These are phyloP conservation scores for Claviceps monticola DNA, from an alignment of 2,329 filamentous ascomycete genomes.

Conservation along the genomic window DNA sequence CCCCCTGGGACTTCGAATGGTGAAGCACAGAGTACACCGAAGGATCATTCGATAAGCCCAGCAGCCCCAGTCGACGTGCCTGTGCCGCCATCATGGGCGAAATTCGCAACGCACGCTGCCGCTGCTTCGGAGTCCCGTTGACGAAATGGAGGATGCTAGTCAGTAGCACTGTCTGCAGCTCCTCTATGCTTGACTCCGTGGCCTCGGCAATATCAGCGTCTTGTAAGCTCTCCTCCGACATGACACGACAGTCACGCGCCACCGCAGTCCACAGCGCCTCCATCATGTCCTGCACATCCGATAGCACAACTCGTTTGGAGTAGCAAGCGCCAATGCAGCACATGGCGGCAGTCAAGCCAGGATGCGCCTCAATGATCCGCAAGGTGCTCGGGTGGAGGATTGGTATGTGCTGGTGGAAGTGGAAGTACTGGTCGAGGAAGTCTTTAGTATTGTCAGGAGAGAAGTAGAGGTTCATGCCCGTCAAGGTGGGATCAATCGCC, in stretches of 20 bases:
- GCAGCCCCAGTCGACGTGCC: slow-evolving; percentile 41
- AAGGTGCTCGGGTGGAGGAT: slow-evolving; percentile 61
- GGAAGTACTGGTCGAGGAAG: slow-evolving; percentile 56
- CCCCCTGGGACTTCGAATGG: slow-evolving; percentile 43
- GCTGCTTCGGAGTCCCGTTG: slow-evolving; percentile 55
- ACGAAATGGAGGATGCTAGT: slow-evolving; percentile 50
- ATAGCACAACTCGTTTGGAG: slow-evolving; percentile 45
- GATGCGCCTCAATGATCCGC: slow-evolving; percentile 49
- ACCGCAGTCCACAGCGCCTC: slow-evolving; percentile 46
- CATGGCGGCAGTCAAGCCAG: slow-evolving; percentile 54
- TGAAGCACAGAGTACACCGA: slow-evolving; percentile 36
- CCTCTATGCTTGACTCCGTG: slow-evolving; percentile 38
- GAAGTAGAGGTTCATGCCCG: slow-evolving; percentile 46
- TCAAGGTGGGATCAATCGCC: slow-evolving; percentile 36
- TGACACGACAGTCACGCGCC: slow-evolving; percentile 38
- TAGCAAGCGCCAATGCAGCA: slow-evolving; percentile 65
- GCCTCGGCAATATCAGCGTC: slow-evolving; percentile 14
- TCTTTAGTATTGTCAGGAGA: slow-evolving; percentile 55
- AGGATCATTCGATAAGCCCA: slow-evolving; percentile 31
- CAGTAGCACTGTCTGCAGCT: slow-evolving; percentile 52
- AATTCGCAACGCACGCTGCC: slow-evolving; percentile 46
- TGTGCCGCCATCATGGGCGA: slow-evolving; percentile 44
- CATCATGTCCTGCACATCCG: slow-evolving; percentile 55
- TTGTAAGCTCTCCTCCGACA: slow-evolving; percentile 17
- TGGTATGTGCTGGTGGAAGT: slow-evolving; percentile 62